Base-by-base conservation (phyloP, 2,329 filamentous ascomycete genomes). In the Fusarium napiforme region DNA sequence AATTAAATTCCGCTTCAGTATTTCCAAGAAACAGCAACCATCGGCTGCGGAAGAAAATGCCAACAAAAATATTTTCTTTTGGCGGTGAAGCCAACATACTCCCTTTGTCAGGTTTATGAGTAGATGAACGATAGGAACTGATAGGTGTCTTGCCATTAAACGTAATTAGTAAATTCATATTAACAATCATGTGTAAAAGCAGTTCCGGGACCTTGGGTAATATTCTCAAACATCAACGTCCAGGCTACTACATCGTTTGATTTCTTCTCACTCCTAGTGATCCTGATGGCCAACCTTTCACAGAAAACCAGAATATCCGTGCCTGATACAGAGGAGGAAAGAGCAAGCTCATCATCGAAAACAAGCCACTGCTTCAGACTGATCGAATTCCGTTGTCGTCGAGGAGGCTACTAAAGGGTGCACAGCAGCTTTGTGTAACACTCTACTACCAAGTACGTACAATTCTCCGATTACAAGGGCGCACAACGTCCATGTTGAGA, bases 391-490 rank as follows among this genome's bases (percentile, higher is more conserved):
- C 60, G 47, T 42, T 45, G 37, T 69, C 23, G 46, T 37, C 14
- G 36, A 69, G 19, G 37, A 43, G 53, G 32, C 67, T 69, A 64
- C 64, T 37, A 26, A 11, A 57, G n/a, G 32, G 36, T 28, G 57
- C 40, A 69, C 58, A 67, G 59, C 59, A 45, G 50, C 42, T 62
- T 36, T 32, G 64, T 74, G 57, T 72, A 53, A 19, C 65, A 76
- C 69, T 57, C 62, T 26, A 56, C 59, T 56, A 49, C 67, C 52
- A 69, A 70, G 64, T 74, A 57, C 69, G 69, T 69, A 6, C 55
- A 76, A 74, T 61, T 62, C 46, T 65, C 65, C 69, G 71, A 77
- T 55, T 26, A 11, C 34, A 26, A 37, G 8, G 46, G 34, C 9
- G 32, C n/a, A 53, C 60, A 23, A 19, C 56, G 34, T 58, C 5